A percentile compares a stretch with the other conserved stretches of the same genome.
These are phyloP conservation scores for Hyphopichia khmerensis DNA, from an alignment of 1,139 yeast species.

Conservation along the genomic window DNA sequence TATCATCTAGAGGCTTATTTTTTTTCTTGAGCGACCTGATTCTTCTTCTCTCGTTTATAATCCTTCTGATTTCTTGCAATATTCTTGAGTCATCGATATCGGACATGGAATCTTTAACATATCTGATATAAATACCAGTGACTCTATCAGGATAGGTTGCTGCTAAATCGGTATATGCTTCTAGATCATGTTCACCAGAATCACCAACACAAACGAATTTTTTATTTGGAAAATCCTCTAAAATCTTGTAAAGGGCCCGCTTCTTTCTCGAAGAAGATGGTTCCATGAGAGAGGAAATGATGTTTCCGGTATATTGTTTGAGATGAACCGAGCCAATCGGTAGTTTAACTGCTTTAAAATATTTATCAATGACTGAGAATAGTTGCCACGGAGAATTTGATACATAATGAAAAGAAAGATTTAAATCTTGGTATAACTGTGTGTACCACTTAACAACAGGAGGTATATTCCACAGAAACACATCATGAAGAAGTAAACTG, in stretches of 20 bases:
- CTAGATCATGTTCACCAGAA: slow-evolving; percentile 93
- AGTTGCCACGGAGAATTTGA: slow-evolving; percentile 96
- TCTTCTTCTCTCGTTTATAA: slow-evolving; percentile 8
- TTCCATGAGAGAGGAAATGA: slow-evolving; percentile 77
- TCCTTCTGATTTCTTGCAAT: slow-evolving; percentile 30
- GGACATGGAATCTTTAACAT: slow-evolving; percentile 69
- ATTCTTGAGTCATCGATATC: slow-evolving; percentile 46
- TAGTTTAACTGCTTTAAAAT: slow-evolving; percentile 51
- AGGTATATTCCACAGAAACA: slow-evolving; percentile 65
- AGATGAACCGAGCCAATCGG: slow-evolving; percentile 82
- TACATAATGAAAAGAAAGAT: slow-evolving; percentile 79
- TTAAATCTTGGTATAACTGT: slow-evolving; percentile 31
- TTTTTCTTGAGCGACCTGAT: slow-evolving; percentile 9
- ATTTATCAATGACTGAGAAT: slow-evolving; percentile 62
- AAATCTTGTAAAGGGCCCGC: slow-evolving; percentile 59
- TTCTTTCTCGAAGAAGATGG: slow-evolving; percentile 83
- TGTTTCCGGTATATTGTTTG: slow-evolving; percentile 82
- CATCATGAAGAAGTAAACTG: slow-evolving; percentile 69
- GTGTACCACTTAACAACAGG: slow-evolving; percentile 73
- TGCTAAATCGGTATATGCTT: slow-evolving; percentile 81
- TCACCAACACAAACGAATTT: slow-evolving; percentile 87
- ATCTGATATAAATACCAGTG: slow-evolving; percentile 75
- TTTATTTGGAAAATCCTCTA: slow-evolving; percentile 73
- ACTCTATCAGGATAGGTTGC: slow-evolving; percentile 59
- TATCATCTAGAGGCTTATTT: slow-evolving; percentile 2